These are phyloP conservation scores for Tarenaya hassleriana DNA, from an alignment of 345 rosid species.

Conservation along the genomic window DNA sequence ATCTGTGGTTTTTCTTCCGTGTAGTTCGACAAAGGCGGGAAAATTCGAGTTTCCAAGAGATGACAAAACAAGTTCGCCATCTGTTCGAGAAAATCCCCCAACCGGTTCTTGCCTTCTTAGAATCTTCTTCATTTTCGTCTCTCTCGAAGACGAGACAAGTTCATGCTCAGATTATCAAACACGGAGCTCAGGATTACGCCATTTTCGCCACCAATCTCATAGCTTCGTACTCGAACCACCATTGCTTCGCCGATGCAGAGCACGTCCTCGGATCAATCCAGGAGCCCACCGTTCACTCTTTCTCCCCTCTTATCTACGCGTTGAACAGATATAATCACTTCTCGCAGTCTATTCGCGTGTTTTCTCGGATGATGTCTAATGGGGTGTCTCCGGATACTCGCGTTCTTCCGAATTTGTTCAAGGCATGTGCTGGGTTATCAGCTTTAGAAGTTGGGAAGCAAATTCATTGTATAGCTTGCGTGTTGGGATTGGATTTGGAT, in stretches of 20 bases:
- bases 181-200: constrained; percentile 26
- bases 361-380: constrained; percentile 37
- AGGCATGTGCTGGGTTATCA: constrained; percentile 35
- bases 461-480: constrained; percentile 27
- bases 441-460: constrained; percentile 27
- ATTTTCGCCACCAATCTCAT: constrained; percentile 33
- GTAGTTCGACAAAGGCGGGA: constrained; percentile 7
- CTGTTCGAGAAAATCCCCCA: constrained; percentile 29
- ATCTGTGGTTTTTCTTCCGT: background rate
- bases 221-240: constrained; percentile 29
- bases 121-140: constrained; percentile 20
- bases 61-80: constrained; percentile 31
- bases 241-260: constrained; percentile 34
- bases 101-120: constrained; percentile 23
- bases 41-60: constrained; percentile 1
- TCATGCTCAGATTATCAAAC: constrained; percentile 34
- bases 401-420: constrained; percentile 39
- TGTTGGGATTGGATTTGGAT: constrained; percentile 32
- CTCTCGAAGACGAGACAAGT: constrained; percentile 26
- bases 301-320: constrained; percentile 39
- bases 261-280: constrained; percentile 28
- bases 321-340: constrained; percentile 29
- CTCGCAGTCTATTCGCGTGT: constrained; percentile 29
- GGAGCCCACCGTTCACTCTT: constrained; percentile 30
- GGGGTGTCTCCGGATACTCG: constrained; percentile 34